Percentiles rank a stretch among this genome's conserved stretches.
phyloP scores from a whole-genome alignment of 805 yeast species.

The Candida quercuum region DNA sequence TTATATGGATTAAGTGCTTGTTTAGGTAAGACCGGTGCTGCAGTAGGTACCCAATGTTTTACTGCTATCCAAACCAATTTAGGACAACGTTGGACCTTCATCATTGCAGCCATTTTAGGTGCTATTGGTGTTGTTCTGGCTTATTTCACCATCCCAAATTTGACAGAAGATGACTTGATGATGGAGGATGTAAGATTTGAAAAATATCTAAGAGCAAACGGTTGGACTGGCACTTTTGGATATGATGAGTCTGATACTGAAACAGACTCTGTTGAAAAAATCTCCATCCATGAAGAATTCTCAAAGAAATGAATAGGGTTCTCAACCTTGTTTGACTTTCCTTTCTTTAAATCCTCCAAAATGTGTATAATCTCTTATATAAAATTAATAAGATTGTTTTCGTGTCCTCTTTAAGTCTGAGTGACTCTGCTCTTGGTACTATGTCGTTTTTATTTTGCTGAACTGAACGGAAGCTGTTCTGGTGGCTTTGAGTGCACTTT shows the following conservation, averaged over 20 bases:
- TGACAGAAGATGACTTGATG: slow-evolving; percentile 63
- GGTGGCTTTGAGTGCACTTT: too few species aligned
- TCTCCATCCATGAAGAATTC: background rate
- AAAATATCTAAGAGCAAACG: slow-evolving; percentile 50
- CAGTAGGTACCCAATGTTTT: slow-evolving; percentile 69
- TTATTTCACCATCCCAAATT: slow-evolving; percentile 60
- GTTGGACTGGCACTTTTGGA: slow-evolving; percentile 48
- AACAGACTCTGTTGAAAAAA: slow-evolving; percentile 7
- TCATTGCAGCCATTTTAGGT: slow-evolving; percentile 73
- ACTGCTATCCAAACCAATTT: slow-evolving; percentile 59
- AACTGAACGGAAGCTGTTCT: too few species aligned
- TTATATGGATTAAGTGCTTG: slow-evolving; percentile 75
- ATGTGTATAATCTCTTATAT: background rate
- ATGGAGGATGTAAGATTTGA: slow-evolving; percentile 60
- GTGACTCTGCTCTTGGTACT: too few species aligned
- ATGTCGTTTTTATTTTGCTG: too few species aligned
- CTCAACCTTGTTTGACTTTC: background rate
- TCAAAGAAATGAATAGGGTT: background rate
- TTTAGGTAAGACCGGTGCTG: slow-evolving; percentile 82
- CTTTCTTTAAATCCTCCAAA: too few species aligned
- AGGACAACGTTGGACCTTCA: slow-evolving; percentile 72
- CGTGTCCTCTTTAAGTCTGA: too few species aligned
- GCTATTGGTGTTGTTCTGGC: slow-evolving; percentile 57
- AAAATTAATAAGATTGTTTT: too few species aligned
- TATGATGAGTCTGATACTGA: slow-evolving; percentile 13